phyloP scores from a whole-genome alignment of 2,329 filamentous ascomycete genomes.

The Cladosporium velox region DNA sequence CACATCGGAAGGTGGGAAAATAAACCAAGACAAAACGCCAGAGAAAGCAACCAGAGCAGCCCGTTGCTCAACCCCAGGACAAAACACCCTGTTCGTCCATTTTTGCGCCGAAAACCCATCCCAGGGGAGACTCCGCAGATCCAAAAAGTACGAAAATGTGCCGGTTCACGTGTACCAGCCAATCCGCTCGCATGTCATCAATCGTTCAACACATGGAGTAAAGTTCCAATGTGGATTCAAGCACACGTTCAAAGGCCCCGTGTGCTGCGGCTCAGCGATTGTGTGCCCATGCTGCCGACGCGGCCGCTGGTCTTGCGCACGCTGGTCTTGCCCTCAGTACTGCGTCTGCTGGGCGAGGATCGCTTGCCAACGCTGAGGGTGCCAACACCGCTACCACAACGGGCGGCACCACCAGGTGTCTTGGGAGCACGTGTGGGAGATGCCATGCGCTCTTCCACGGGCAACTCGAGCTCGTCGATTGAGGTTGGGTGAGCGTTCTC shows the following conservation, averaged over 20 bases:
- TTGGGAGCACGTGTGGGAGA: slow-evolving; percentile 40
- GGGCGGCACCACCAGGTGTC: slow-evolving; percentile 45
- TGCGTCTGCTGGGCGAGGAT: slow-evolving; percentile 47
- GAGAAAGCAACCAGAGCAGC: slow-evolving; percentile 1
- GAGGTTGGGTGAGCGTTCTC: slow-evolving; percentile 43
- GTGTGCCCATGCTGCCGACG: slow-evolving; percentile 48
- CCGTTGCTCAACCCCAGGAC: slow-evolving; percentile 1
- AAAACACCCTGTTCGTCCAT: slow-evolving; percentile 1
- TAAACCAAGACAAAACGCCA: background rate
- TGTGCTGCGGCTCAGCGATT: slow-evolving; percentile 12
- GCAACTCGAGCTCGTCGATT: slow-evolving; percentile 30
- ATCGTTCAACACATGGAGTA: slow-evolving; percentile 6
- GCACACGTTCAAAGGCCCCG: slow-evolving; percentile 4
- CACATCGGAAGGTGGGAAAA: slow-evolving; percentile 10
- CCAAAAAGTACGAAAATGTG: slow-evolving; percentile 11
- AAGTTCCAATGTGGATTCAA: background rate
- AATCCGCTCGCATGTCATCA: slow-evolving; percentile 9
- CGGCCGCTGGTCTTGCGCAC: slow-evolving; percentile 55
- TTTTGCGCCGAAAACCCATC: background rate
- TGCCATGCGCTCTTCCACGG: slow-evolving; percentile 28
- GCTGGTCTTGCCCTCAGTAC: slow-evolving; percentile 50
- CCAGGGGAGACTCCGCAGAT: slow-evolving; percentile 1
- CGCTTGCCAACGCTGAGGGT: slow-evolving; percentile 50
- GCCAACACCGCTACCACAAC: slow-evolving; percentile 46
- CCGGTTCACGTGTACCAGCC: slow-evolving; percentile 2